These are phyloP conservation scores for Penicillium sp. DNA, from an alignment of 2,329 filamentous ascomycete species.

Conservation along the genomic window DNA sequence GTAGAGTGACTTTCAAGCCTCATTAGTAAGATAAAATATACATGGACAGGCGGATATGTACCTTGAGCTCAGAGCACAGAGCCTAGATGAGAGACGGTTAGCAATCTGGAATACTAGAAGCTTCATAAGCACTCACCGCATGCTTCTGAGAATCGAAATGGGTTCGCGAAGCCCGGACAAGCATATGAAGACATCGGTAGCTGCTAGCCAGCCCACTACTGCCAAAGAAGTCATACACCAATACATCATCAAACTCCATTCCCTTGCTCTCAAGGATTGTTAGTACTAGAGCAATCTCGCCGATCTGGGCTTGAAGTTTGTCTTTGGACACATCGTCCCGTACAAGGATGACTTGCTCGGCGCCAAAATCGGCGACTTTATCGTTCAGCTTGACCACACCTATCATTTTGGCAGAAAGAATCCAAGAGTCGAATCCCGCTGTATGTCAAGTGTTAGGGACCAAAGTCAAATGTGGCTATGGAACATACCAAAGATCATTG, in stretches of 20 bases:
- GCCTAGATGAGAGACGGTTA: conserved; percentile 10
- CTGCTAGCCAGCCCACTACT: conserved; percentile 19
- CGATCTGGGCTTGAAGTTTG: conserved; percentile 23
- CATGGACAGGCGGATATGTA: neutral
- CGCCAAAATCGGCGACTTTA: conserved; percentile 28
- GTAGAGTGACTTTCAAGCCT: conserved; percentile 26
- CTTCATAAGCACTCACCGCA: conserved; percentile 5
- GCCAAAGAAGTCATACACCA: conserved; percentile 33
- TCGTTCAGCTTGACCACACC: conserved; percentile 21
- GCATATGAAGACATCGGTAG: conserved; percentile 20
- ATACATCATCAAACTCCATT: conserved; percentile 39
- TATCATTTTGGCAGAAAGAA: conserved; percentile 24
- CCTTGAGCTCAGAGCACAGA: conserved; percentile 17
- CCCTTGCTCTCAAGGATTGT: conserved; percentile 36
- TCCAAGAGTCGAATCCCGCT: conserved; percentile 17
- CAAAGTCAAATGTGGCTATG: conserved; percentile 4
- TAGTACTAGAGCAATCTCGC: conserved; percentile 29
- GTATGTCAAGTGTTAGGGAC: conserved; percentile 2
- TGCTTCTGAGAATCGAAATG: conserved; percentile 24
- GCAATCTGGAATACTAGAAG: neutral
- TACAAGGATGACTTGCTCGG: conserved; percentile 36
- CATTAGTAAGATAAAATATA: neutral
- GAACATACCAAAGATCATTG: conserved; percentile 21
- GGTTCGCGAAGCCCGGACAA: conserved; percentile 2
- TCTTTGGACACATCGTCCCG: conserved; percentile 29